These are phyloP conservation scores for Tuber melanosporum DNA, from an alignment of 495 filamentous ascomycete species.

Conservation along the genomic window DNA sequence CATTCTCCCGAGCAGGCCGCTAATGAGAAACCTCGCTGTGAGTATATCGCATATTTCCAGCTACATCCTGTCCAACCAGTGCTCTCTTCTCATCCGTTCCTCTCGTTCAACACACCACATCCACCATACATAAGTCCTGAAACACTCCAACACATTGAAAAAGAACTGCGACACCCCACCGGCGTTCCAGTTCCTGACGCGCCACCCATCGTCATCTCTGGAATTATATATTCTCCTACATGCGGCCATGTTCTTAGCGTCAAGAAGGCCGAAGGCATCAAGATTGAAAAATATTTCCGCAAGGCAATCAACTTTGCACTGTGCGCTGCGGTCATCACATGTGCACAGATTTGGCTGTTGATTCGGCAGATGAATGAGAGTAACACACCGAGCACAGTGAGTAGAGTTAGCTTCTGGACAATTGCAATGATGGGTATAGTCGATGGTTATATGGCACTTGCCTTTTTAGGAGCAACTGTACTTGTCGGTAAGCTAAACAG, in stretches of 20 bases:
- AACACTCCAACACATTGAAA: conserved; percentile 63
- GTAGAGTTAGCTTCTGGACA: conserved; percentile 83
- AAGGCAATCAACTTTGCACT: conserved; percentile 62
- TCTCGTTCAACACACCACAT: conserved; percentile 40
- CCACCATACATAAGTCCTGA: conserved; percentile 42
- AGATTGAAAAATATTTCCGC: conserved; percentile 66
- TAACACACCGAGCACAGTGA: conserved; percentile 87
- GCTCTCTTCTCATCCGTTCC: conserved; percentile 40
- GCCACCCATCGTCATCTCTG: conserved; percentile 71
- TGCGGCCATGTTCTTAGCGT: conserved; percentile 88
- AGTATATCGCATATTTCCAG: conserved; percentile 82
- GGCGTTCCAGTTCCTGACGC: conserved; percentile 64
- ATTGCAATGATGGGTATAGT: conserved; percentile 78
- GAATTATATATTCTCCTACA: conserved; percentile 85
- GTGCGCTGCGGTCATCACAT: conserved; percentile 56
- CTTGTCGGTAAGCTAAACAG: conserved; percentile 31
- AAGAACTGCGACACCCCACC: conserved; percentile 76
- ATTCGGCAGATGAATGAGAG: conserved; percentile 84
- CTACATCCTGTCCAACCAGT: conserved; percentile 56
- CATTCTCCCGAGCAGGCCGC: conserved; percentile 54
- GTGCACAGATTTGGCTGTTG: conserved; percentile 66
- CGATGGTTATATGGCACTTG: conserved; percentile 53
- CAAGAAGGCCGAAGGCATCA: conserved; percentile 73
- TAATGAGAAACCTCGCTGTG: conserved; percentile 66
- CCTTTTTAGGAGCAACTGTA: conserved; percentile 35